Evolutionary conservation across 2,329 filamentous ascomycete genomes (phyloP), one percentile per base, ranked within the genome.

Genomic region (Tolypocladium ophioglossoides): DNA sequence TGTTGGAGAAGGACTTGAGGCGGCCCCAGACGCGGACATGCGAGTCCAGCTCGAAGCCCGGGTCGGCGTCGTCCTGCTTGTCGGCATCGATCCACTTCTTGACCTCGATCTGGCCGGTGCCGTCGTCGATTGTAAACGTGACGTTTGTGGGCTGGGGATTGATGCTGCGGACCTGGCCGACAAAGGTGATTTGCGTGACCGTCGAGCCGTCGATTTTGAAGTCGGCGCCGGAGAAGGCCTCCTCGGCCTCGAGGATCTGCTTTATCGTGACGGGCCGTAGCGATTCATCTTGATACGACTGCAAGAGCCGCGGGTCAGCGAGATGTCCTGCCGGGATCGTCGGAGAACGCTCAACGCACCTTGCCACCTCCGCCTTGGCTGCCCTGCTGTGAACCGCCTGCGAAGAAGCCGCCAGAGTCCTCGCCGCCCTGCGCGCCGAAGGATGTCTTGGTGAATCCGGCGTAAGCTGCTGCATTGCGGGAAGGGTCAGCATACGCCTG

Each of bases 241-340:
- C 86, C 59, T 87, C 79, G 59, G 90, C 89, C 59, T 95, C 89
- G 66, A 91, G 76, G 55, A 96, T 81, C 73, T 99, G 94, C 72
- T 96, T 96, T 73, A 97, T 89, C 12, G 94, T 99, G 49, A 96
- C 88, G 1, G 94, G 91, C 47, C 94, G 87, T 52, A 99, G 80
- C 22, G 90, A 91, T 64, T 96, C 90, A 71, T 95, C 89, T 62
- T 80, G 79, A 68, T 87, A 87, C 56, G 76, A 74, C 78, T 83
- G 56, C 6, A 12, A 22, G 20, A 8, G 20, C 7, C 14, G 11
- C 18, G 40, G 18, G 49, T 51, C 37, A 51, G 39, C 41, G 12
- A 30, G 12, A 8, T n/a, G 35, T 22, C 22, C 14, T 6, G 1
- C 7, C 10, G 22, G 0, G 32, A 32, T 18, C n/a, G 16, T 16